Evolutionary conservation across 257 asterid species (phyloP), one percentile per base, ranked within the genome.

Genomic region (Nicotiana sylvestris): DNA sequence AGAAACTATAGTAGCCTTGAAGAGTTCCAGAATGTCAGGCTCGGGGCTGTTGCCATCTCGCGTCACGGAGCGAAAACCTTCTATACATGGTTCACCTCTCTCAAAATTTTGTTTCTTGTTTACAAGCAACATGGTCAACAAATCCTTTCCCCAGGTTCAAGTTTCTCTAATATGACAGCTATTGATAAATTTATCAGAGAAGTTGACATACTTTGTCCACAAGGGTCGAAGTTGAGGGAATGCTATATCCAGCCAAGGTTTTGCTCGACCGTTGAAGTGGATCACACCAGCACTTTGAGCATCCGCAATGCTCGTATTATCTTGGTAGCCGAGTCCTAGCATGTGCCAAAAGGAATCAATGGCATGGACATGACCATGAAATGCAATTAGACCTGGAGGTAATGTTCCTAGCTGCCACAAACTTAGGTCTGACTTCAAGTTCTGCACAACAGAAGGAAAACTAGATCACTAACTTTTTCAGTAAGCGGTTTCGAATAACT

Each of bases 171-270:
- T 91, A 88, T 91, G 93, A 85, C 99, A 96, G 65, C 93, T 82
- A 88, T 87, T 92, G 86, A 94, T 92, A 88, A 92, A 92, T 88
- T 89, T 92, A 82, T 96, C 94, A 3, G 97, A 91, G 87, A 94
- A 92, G 85, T 94, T 81, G 11, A 96, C 85, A 79, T 94, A 96
- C 87, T 92, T 94, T 9, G 93, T 87, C 99, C 99, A 96, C 10
- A 96, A 86, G 64, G 92, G 90, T 72, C 94, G 89, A 55, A 96
- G 91, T 55, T 96, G 89, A 72, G 97, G 97, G 86, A 96, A 93
- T 60, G 97, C 98, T 83, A 96, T 96, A 82, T 96, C 99, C 27
- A 94, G 91, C 99, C 99, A 96, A 80, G 99, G 99, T 91, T 96
- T 96, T 84, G 99, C 97, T 90, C 98, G 88, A 33, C 99, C 99